Evolutionary conservation across 495 filamentous ascomycete genomes (phyloP).

Genomic region (Tuber microsphaerosporum): DNA sequence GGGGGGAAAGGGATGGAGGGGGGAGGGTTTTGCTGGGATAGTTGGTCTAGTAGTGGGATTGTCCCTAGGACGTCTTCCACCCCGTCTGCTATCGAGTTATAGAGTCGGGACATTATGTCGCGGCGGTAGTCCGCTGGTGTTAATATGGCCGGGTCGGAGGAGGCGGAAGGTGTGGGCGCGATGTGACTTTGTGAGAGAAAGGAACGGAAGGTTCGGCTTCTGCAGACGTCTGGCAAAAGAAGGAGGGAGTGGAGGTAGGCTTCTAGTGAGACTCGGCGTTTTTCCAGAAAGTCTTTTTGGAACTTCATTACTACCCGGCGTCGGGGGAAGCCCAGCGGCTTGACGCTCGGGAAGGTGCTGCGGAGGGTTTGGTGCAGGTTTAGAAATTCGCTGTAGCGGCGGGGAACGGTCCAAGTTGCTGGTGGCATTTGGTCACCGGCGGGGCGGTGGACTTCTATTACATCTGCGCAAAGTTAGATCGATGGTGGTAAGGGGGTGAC

Average conservation of each 20-base stretch:
- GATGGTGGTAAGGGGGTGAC: not conserved
- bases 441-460: conserved; percentile 81
- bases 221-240: conserved; percentile 83
- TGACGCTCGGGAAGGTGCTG: conserved; percentile 72
- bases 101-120: conserved; percentile 88
- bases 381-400: conserved; percentile 92
- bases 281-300: conserved; percentile 88
- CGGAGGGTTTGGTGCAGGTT: conserved; percentile 87
- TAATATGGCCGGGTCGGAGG: conserved; percentile 10
- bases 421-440: conserved; percentile 85
- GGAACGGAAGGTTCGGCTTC: conserved; percentile 81
- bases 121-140: conserved; percentile 53
- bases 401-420: conserved; percentile 69
- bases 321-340: conserved; percentile 84
- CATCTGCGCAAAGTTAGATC: conserved; percentile 45
- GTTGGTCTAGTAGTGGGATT: conserved; percentile 88
- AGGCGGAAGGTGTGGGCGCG: conserved; percentile 42
- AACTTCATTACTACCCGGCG: conserved; percentile 91
- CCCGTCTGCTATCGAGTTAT: conserved; percentile 91
- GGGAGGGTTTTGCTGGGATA: conserved; percentile 48
- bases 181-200: conserved; percentile 91
- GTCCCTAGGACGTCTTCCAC: conserved; percentile 98
- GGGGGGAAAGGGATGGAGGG: conserved; percentile 8
- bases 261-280: conserved; percentile 73
- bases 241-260: conserved; percentile 73